A percentile compares a stretch with the other conserved stretches of the same genome.
phyloP scores from a whole-genome alignment of 2,329 filamentous ascomycete species.

The Phialocephala sp. region DNA sequence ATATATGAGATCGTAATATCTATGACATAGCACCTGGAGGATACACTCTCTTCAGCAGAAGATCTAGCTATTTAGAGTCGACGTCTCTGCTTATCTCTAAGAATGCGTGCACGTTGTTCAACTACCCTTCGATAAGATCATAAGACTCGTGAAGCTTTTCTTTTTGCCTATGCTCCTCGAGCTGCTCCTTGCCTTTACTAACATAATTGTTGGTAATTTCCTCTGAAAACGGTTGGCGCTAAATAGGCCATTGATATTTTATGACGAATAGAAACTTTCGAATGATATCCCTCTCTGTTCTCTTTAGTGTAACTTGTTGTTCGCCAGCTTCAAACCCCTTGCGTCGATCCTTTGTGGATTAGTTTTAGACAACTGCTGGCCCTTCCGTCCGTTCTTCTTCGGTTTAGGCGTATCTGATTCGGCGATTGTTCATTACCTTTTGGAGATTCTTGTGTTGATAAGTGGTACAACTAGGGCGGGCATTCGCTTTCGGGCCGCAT shows the following conservation, averaged over 20 bases:
- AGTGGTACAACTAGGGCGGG: no score
- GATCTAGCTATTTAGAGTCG: neutral
- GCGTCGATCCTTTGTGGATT: no score
- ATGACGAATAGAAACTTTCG: slow-evolving; percentile 7
- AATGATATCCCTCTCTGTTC: neutral
- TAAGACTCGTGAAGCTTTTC: neutral
- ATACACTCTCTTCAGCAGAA: neutral
- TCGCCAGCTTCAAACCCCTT: neutral
- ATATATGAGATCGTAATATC: no score
- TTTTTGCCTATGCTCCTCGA: neutral
- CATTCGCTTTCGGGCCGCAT: no score
- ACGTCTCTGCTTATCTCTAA: neutral
- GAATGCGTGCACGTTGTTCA: neutral
- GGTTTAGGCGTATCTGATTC: no score
- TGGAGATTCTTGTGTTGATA: no score
- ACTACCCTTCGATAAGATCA: neutral
- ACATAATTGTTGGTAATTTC: neutral
- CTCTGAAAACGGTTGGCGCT: neutral
- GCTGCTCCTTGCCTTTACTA: neutral
- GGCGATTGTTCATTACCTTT: no score
- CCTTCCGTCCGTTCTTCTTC: no score
- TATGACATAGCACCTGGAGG: slow-evolving; percentile 4
- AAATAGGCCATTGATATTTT: neutral
- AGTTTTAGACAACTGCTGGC: no score
- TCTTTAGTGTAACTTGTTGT: neutral